phyloP scores from a whole-genome alignment of 2,329 filamentous ascomycete species.

The Tolypocladium inflatum region DNA sequence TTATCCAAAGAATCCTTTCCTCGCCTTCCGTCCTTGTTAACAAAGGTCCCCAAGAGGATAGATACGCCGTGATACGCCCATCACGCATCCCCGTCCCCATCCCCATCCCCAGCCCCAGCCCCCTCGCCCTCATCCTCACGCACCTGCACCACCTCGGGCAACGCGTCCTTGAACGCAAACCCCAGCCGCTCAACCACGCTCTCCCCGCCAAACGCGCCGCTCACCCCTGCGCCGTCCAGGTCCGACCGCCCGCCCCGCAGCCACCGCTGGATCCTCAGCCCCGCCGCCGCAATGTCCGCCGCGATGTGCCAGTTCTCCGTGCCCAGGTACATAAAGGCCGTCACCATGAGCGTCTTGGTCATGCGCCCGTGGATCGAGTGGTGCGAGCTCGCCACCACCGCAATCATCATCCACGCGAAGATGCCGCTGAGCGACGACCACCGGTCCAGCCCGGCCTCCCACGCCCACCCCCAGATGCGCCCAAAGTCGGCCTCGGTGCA shows the following conservation, averaged over 20 bases:
- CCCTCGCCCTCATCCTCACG: background rate
- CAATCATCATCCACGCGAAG: conserved; percentile 37
- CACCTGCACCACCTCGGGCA: conserved; percentile 10
- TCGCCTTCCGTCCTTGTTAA: too few relatives aligned
- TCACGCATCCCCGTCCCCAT: too few relatives aligned
- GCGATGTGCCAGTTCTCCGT: conserved; percentile 40
- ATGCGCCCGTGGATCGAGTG: conserved; percentile 30
- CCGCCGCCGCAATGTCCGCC: conserved; percentile 23
- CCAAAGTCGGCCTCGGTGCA: conserved; percentile 29
- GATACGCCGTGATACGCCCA: too few relatives aligned
- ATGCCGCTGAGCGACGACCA: conserved; percentile 40
- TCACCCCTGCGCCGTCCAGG: conserved; percentile 4
- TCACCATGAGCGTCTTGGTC: conserved; percentile 34
- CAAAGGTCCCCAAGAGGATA: too few relatives aligned
- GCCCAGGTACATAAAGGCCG: conserved; percentile 33
- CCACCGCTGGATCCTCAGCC: conserved; percentile 32
- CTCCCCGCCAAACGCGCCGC: conserved; percentile 11
- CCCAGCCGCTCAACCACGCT: conserved; percentile 14
- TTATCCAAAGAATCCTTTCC: too few relatives aligned
- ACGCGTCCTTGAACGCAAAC: conserved; percentile 14
- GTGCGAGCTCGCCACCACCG: conserved; percentile 29
- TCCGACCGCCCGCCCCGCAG: conserved; percentile 15
- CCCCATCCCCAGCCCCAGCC: background rate
- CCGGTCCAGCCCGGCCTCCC: conserved; percentile 33
- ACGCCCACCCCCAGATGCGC: conserved; percentile 35